Base-by-base conservation (phyloP, 176 grass and related monocot species). In the Carex kokanica region DNA sequence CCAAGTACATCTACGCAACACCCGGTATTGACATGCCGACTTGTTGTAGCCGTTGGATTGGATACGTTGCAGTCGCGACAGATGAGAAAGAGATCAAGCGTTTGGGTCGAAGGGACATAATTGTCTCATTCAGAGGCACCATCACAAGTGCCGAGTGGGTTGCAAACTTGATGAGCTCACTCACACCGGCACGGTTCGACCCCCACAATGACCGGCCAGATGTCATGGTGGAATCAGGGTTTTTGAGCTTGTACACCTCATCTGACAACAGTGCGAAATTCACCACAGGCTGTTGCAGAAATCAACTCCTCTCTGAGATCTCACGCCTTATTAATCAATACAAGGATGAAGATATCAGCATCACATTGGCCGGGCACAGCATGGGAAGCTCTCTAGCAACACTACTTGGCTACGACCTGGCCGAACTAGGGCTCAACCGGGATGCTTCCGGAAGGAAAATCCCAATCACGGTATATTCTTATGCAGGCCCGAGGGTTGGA, bases 361-460 rank as follows among this genome's bases (percentile, higher is more conserved):
- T 95, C 64, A 95, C 88, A 8, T 84, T 96, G 38, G 87, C 88
- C 4, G 93, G 88, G 1, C 93, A 96, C 78, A 96, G 87, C 88
- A 91, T 96, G 93, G 93, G 93, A 14, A 96, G 93, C 87, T 93
- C 93, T n/a, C 57, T 96, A 1, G 93, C 93, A 0, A 83, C 92
- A 6, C 88, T 96, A 12, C 85, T 93, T 0, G 93, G 93, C 45
- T 96, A 96, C 29, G 93, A 93, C 64, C 84, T 96, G 18, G 90
- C 90, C 0, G 93, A 96, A 85, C 88, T 96, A 2, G 93, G 88
- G 27, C 32, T 97, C 7, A 93, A 91, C 65, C 54, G 31, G 0
- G 58, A 82, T 8, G 74, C 45, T 3, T 25, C 1, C 1, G 82
- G 83, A 16, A 13, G 52, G 27, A 43, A 67, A n/a, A 47, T 92